Evolutionary conservation across 1,284 basidiomycete species (phyloP).

Genomic region (Ganoderma sinense): DNA sequence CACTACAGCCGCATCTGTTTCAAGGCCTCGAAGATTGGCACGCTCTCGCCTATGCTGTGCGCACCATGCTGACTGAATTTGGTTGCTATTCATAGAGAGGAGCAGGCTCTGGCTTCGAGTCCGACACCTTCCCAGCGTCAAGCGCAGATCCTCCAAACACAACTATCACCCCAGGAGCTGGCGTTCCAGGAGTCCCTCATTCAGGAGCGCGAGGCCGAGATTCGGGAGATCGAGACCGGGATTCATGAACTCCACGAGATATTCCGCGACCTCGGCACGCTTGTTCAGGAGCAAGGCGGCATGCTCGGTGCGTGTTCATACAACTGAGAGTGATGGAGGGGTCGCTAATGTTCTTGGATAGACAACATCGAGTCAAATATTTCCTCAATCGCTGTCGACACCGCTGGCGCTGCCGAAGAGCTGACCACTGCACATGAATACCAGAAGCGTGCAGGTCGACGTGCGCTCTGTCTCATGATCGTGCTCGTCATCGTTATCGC

Average conservation of each 20-base stretch:
- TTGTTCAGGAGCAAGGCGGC: conserved; percentile 94
- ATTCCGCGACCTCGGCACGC: conserved; percentile 94
- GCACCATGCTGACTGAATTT: background rate
- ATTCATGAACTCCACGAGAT: conserved; percentile 98
- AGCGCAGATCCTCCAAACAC: conserved; percentile 73
- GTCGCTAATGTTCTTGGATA: conserved; percentile 42
- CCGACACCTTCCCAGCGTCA: conserved; percentile 60
- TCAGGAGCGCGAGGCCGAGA: conserved; percentile 94
- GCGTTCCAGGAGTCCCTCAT: conserved; percentile 97
- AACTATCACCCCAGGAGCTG: conserved; percentile 89
- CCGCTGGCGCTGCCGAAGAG: conserved; percentile 87
- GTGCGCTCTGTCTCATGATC: conserved; percentile 91
- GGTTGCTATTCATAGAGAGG: conserved; percentile 8
- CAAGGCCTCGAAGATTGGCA: background rate
- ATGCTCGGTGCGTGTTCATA: conserved; percentile 83
- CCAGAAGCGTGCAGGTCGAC: conserved; percentile 91
- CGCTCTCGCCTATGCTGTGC: background rate
- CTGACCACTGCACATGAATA: conserved; percentile 92
- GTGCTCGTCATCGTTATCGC: conserved; percentile 88
- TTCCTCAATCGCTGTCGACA: conserved; percentile 86
- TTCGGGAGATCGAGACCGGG: conserved; percentile 95
- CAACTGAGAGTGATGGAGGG: background rate
- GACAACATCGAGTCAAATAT: conserved; percentile 99
- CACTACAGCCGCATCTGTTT: background rate
- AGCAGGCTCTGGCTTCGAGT: conserved; percentile 37